phyloP scores from a whole-genome alignment of 2,329 filamentous ascomycete species.

The Hymenoscyphus scutula region DNA sequence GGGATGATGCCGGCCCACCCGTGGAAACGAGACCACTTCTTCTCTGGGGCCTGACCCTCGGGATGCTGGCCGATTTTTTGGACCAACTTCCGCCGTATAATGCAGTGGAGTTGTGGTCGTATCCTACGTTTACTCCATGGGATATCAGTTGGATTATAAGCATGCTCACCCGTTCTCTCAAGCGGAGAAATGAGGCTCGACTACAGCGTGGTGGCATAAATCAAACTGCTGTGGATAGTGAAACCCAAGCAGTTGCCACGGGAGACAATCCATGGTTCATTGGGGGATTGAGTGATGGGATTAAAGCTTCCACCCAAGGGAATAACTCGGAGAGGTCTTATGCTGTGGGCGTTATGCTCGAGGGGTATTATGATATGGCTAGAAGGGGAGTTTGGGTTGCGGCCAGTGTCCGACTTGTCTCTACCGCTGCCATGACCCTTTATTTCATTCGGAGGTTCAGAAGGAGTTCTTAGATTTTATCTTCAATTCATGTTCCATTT shows the following conservation, averaged over 20 bases:
- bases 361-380: conserved; percentile 35
- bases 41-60: conserved; percentile 67
- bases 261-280: conserved; percentile 27
- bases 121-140: conserved; percentile 64
- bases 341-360: conserved; percentile 34
- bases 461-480: neutral
- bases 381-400: conserved; percentile 33
- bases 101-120: conserved; percentile 62
- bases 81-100: conserved; percentile 63
- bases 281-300: conserved; percentile 22
- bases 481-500: neutral
- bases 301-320: conserved; percentile 17
- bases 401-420: conserved; percentile 23
- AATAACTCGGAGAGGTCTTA: conserved; percentile 26
- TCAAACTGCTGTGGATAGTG: conserved; percentile 32
- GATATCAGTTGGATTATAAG: conserved; percentile 60
- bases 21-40: conserved; percentile 47
- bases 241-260: conserved; percentile 29
- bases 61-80: conserved; percentile 65
- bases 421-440: conserved; percentile 5
- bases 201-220: conserved; percentile 32
- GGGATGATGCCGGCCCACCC: conserved; percentile 34
- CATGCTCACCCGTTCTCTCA: conserved; percentile 57
- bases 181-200: conserved; percentile 45
- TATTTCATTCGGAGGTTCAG: conserved; percentile 10